Conservation (phyloP, 305 asterid species). For the Caryopteris hybrid region DNA sequence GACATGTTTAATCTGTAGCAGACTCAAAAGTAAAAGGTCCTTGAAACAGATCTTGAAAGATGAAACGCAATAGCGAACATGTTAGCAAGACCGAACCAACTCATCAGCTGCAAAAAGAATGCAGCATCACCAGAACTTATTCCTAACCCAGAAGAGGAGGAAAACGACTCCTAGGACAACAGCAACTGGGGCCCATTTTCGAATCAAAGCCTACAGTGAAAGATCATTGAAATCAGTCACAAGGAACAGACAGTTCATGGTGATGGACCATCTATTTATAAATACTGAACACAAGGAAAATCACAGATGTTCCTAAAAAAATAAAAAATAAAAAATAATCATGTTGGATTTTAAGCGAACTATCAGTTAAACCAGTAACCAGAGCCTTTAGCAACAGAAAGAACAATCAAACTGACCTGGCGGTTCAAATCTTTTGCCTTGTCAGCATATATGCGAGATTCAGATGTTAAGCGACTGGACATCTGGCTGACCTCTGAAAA, state of each 20-base stretch:
- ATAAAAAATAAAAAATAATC: not conserved
- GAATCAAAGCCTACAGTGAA: slow-evolving; percentile 73
- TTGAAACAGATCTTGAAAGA: slow-evolving; percentile 14
- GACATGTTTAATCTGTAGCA: slow-evolving; percentile 2
- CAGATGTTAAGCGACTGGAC: slow-evolving; percentile 91
- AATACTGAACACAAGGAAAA: not conserved
- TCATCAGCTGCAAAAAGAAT: slow-evolving; percentile 24
- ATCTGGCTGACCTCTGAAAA: slow-evolving; percentile 62
- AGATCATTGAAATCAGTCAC: slow-evolving; percentile 2
- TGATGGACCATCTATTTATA: not conserved
- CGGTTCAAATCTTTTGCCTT: slow-evolving; percentile 73
- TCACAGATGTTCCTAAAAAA: too few species aligned
- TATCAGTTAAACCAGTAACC: not conserved
- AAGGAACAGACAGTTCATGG: not conserved
- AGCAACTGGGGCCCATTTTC: slow-evolving; percentile 90
- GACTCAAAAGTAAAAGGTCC: not conserved
- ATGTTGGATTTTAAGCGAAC: not conserved
- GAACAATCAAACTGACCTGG: slow-evolving; percentile 51
- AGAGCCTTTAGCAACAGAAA: not conserved
- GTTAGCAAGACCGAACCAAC: not conserved
- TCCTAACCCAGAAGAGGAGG: slow-evolving; percentile 71
- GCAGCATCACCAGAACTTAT: slow-evolving; percentile 73
- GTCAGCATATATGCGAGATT: slow-evolving; percentile 68
- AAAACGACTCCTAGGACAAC: slow-evolving; percentile 81
- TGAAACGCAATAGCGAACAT: not conserved